phyloP scores from a whole-genome alignment of 768 basidiomycete species.

The Serendipita sp. region DNA sequence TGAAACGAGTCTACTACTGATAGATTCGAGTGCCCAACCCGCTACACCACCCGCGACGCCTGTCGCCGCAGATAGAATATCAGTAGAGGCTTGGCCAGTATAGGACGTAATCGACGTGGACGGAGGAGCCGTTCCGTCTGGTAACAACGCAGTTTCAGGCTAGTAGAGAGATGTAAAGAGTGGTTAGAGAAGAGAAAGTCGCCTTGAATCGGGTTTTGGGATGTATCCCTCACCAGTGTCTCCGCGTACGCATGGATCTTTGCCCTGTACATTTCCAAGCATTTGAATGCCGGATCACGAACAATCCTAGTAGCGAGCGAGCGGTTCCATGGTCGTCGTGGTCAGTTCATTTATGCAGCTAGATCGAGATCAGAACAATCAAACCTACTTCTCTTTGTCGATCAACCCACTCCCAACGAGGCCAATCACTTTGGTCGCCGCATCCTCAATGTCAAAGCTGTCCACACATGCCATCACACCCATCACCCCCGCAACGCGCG shows the following conservation, averaged over 20 bases:
- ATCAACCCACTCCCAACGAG: constrained; percentile 64
- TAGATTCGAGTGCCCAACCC: constrained; percentile 88
- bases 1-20: constrained; percentile 44
- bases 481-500: constrained; percentile 87
- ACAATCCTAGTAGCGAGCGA: too few species aligned
- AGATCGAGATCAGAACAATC: too few species aligned
- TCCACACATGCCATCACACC: constrained; percentile 90
- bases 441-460: constrained; percentile 73
- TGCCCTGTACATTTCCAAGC: constrained; percentile 75
- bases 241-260: constrained; percentile 63
- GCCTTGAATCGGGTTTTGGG: too few species aligned
- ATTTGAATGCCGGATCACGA: constrained; percentile 91
- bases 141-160: constrained; percentile 37
- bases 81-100: constrained; percentile 20
- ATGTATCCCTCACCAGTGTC: constrained; percentile 78
- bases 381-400: constrained; percentile 80
- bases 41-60: constrained; percentile 86
- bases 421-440: constrained; percentile 82
- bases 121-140: constrained; percentile 17
- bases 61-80: constrained; percentile 69
- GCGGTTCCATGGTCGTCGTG: background rate
- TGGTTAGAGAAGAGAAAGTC: background rate
- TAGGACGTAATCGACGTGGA: background rate
- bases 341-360: background rate
- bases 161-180: constrained; percentile 16